Percentiles rank a stretch among this genome's conserved stretches.
Evolutionary conservation across 192 early-diverging fungal genomes (phyloP).

Genomic region (Mortierella claussenii): DNA sequence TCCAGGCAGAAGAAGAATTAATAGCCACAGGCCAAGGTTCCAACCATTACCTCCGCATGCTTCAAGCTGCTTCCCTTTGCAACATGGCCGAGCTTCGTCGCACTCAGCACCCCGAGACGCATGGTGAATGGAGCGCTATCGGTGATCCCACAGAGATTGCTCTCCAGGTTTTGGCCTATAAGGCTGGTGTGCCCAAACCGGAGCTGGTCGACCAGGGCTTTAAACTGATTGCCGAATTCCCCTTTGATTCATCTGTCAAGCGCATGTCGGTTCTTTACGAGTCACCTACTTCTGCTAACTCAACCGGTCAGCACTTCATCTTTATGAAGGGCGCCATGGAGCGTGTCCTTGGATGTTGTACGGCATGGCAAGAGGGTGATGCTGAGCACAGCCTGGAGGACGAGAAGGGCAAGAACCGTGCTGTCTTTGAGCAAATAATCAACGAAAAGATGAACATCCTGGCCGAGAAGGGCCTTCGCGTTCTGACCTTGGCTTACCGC

Average conservation of each 20-base stretch:
- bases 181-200: conserved; percentile 79
- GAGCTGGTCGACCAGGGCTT: conserved; percentile 59
- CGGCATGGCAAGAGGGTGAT: conserved; percentile 58
- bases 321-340: conserved; percentile 95
- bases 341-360: conserved; percentile 82
- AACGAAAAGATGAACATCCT: conserved; percentile 67
- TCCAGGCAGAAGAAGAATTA: conserved; percentile 46
- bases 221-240: conserved; percentile 54
- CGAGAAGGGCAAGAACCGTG: conserved; percentile 51
- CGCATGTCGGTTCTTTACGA: conserved; percentile 88
- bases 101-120: conserved; percentile 57
- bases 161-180: conserved; percentile 86
- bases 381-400: conserved; percentile 18
- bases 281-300: conserved; percentile 39
- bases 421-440: conserved; percentile 79
- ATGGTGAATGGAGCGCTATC: conserved; percentile 76
- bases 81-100: conserved; percentile 82
- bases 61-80: conserved; percentile 80
- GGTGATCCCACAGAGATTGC: conserved; percentile 97
- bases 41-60: conserved; percentile 55
- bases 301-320: conserved; percentile 55
- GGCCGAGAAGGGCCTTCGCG: conserved; percentile 64
- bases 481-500: conserved; percentile 85
- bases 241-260: conserved; percentile 82
- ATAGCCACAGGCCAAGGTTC: conserved; percentile 30